Evolutionary conservation across 345 rosid genomes (phyloP).

Genomic region (Gossypioides kirkii): DNA sequence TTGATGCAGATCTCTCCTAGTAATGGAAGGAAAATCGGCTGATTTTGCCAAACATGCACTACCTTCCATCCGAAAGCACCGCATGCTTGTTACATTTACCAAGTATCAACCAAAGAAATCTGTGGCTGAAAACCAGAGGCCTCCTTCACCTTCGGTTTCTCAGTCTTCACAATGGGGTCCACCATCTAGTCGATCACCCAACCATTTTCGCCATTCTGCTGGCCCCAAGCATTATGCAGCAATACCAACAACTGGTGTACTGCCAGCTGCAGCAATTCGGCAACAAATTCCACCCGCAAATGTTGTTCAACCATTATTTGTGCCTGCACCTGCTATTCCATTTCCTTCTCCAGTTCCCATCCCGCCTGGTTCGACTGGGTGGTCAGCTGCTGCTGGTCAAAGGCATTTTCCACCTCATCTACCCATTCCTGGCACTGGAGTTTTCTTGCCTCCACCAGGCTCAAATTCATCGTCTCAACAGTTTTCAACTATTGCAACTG

Average conservation of each 20-base stretch:
- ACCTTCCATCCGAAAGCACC: conserved; percentile 54
- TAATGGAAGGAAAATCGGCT: conserved; percentile 71
- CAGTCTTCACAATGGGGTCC: conserved; percentile 56
- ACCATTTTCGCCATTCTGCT: conserved; percentile 43
- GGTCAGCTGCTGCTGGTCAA: conserved; percentile 52
- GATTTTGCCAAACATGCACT: conserved; percentile 76
- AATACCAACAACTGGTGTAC: conserved; percentile 38
- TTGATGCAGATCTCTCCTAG: conserved; percentile 54
- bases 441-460: conserved; percentile 82
- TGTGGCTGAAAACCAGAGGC: conserved; percentile 30
- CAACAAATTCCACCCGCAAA: conserved; percentile 54
- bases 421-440: conserved; percentile 80
- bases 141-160: conserved; percentile 27
- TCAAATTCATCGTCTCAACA: conserved; percentile 34
- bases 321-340: conserved; percentile 45
- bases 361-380: conserved; percentile 50
- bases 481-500: conserved; percentile 17
- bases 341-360: conserved; percentile 56
- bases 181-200: conserved; percentile 46
- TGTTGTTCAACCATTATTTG: conserved; percentile 50
- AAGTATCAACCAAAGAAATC: conserved; percentile 53
- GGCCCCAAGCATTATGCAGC: conserved; percentile 54
- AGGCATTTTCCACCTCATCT: conserved; percentile 57
- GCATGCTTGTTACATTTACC: conserved; percentile 70
- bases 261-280: conserved; percentile 46